Conservation (phyloP, 106 monocot genomes). For the Apostasia shenzhenica region DNA sequence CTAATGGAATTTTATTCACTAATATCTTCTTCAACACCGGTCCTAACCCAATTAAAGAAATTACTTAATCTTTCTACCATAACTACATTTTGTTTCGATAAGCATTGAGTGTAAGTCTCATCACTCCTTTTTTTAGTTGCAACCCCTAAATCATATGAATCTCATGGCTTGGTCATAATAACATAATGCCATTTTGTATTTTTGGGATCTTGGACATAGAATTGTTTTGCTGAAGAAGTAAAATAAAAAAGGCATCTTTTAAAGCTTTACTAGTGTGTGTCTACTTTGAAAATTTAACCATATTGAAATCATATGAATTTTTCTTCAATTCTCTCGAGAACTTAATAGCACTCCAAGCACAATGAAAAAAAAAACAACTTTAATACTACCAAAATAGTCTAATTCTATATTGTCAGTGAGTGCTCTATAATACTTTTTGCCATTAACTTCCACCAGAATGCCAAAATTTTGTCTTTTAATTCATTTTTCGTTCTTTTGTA, state of each 20-base stretch:
- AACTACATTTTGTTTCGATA: no score
- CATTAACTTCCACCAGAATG: background rate
- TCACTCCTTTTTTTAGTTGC: no score
- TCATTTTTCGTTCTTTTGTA: background rate
- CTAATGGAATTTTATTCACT: no score
- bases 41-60: no score
- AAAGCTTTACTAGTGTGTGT: background rate
- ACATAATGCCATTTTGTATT: background rate
- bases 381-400: background rate
- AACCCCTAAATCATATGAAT: no score
- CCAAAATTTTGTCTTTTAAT: background rate
- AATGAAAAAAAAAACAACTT: background rate
- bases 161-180: no score
- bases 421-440: background rate
- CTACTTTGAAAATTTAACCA: background rate
- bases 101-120: no score
- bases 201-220: background rate
- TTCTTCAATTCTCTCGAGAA: background rate
- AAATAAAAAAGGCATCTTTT: background rate
- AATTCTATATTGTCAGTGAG: background rate
- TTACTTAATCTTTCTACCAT: no score
- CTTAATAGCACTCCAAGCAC: constrained; percentile 1
- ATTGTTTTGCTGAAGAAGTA: background rate
- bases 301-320: background rate
- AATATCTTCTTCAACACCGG: no score